A percentile compares a stretch with the other conserved stretches of the same genome.
These are phyloP conservation scores for Citrus medica DNA, from an alignment of 345 rosid genomes.

Conservation along the genomic window DNA sequence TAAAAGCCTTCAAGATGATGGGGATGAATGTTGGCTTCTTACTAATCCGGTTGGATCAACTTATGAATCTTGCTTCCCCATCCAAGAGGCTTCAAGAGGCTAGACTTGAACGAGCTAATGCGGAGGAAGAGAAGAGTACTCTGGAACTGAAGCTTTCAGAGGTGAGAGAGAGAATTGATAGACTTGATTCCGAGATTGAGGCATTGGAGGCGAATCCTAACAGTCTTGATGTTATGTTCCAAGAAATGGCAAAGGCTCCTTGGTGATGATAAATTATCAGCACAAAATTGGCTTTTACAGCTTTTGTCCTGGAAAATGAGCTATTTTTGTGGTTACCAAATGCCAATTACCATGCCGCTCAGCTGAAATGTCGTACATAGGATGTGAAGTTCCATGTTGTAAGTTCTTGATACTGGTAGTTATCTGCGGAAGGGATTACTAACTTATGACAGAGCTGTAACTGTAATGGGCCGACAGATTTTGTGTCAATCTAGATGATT, in stretches of 20 bases:
- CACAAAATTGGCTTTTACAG: not conserved
- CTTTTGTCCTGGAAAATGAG: not conserved
- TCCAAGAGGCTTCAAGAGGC: conserved; percentile 24
- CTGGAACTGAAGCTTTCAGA: conserved; percentile 24
- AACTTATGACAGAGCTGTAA: not conserved
- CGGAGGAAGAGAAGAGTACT: conserved; percentile 10
- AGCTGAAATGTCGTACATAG: not conserved
- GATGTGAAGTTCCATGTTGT: not conserved
- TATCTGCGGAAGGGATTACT: not conserved
- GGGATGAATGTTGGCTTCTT: conserved; percentile 41
- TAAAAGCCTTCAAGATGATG: conserved; percentile 26
- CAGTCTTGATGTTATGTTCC: conserved; percentile 17
- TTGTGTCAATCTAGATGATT: not conserved
- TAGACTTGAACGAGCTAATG: conserved; percentile 12
- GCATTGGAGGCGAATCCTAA: conserved; percentile 1
- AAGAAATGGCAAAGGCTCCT: conserved; percentile 26
- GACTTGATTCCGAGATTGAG: conserved; percentile 21
- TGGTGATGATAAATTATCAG: conserved; percentile 18
- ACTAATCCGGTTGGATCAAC: conserved; percentile 20
- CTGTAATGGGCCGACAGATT: not conserved
- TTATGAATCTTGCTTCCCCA: conserved; percentile 17
- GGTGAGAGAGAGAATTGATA: conserved; percentile 3
- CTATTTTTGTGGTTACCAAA: not conserved
- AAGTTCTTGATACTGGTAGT: not conserved
- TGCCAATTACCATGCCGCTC: not conserved